Base-by-base conservation (phyloP, 805 yeast species). In the Metschnikowia reukaufii region DNA sequence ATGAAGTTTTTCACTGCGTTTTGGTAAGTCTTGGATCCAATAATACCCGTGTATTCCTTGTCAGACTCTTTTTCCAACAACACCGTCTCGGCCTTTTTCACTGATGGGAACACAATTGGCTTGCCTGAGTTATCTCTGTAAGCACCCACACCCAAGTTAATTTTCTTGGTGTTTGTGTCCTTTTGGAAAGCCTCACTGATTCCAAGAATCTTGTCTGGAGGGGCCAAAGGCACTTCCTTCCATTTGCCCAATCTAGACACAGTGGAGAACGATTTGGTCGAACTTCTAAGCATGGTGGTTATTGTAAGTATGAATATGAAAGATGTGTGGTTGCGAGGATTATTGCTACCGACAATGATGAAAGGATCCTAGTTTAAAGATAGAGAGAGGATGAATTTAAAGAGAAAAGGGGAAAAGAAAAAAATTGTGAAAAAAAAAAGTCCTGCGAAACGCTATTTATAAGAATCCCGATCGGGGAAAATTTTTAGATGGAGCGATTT, bases 121-220 rank as follows among this genome's bases (percentile, higher is more conserved):
- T 83, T 81, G 39, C 98, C 98, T 8, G 68, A 57, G 64, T 85
- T 82, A 66, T 90, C 96, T 65, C 98, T 80, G 74, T 92, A 92
- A n/a, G 98, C 92, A 44, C 98, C 95, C 17, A 86, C 90, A 50
- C 94, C 92, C 56, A 86, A 72, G 64, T 81, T 80, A 52, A 80
- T 77, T 62, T 81, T 85, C 15, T 68, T 59, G 9, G 81, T 67
- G 65, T 81, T 80, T 18, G 72, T 33, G 66, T 91, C 97, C 49
- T 73, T 73, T 62, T 77, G 78, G 76, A 73, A 92, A 30, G 85
- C 81, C 60, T 84, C 90, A 37, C 88, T 79, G 57, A 89, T 78
- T 31, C 96, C 89, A 54, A 85, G 68, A 61, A 90, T 89, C 58
- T 90, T 88, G 67, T 90, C 97, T 15, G 96, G 89, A 39, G 96